Evolutionary conservation across 2,329 filamentous ascomycete genomes (phyloP).

Genomic region (Pseudogymnoascus sp.): DNA sequence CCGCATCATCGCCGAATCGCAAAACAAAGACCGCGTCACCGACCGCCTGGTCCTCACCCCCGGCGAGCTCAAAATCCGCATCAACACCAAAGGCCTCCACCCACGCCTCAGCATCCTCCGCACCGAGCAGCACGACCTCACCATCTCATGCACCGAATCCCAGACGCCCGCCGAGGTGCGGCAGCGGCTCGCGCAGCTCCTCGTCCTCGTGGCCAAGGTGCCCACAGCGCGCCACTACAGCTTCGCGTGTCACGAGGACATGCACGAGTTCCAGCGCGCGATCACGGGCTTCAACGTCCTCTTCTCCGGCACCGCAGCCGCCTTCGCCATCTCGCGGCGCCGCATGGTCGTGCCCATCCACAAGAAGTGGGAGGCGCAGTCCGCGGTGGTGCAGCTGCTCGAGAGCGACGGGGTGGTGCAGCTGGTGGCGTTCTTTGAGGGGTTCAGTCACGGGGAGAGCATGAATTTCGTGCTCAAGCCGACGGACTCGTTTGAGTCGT

Average conservation of each 20-base stretch:
- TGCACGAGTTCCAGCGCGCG: conserved; percentile 71
- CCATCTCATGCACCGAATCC: conserved; percentile 63
- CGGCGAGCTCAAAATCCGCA: conserved; percentile 61
- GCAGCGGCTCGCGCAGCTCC: conserved; percentile 49
- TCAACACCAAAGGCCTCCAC: conserved; percentile 38
- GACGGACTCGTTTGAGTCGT: conserved; percentile 72
- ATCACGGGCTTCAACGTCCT: conserved; percentile 73
- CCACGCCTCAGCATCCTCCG: conserved; percentile 60
- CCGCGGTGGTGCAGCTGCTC: conserved; percentile 72
- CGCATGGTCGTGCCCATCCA: conserved; percentile 88
- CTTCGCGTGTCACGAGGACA: conserved; percentile 55
- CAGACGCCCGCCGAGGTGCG: conserved; percentile 53
- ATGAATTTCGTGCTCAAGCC: conserved; percentile 84
- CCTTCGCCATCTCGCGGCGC: conserved; percentile 73
- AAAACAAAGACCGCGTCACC: conserved; percentile 62
- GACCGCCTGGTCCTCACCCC: conserved; percentile 76
- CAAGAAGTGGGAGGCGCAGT: conserved; percentile 86
- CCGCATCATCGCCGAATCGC: conserved; percentile 65
- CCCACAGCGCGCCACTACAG: conserved; percentile 58
- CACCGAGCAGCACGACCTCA: conserved; percentile 67
- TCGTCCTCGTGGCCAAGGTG: conserved; percentile 30
- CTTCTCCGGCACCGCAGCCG: conserved; percentile 62
- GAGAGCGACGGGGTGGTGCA: conserved; percentile 67
- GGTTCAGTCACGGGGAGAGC: conserved; percentile 76
- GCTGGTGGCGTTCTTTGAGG: conserved; percentile 77